Evolutionary conservation across 495 filamentous ascomycete species (phyloP).

Genomic region (Aspergillus egyptiacus): DNA sequence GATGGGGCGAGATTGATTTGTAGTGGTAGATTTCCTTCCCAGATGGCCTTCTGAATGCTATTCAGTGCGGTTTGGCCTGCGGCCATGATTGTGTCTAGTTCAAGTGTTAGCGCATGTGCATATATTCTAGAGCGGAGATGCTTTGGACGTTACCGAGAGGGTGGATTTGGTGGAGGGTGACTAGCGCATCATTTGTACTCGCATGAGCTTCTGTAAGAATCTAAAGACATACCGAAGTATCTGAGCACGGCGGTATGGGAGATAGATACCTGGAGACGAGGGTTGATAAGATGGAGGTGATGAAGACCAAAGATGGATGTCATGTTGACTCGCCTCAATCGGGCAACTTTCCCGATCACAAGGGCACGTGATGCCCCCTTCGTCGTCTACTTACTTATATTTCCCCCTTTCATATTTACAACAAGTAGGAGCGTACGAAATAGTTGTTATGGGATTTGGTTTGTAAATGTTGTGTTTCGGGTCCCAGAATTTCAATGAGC

Average conservation of each 20-base stretch:
- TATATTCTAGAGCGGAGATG: background rate
- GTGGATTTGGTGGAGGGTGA: background rate
- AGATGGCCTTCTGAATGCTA: conserved; percentile 43
- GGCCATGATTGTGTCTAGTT: background rate
- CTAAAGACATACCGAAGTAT: background rate
- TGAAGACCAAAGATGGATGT: background rate
- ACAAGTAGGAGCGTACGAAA: no score
- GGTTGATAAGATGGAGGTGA: background rate
- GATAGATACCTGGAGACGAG: background rate
- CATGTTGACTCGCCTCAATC: conserved; percentile 4
- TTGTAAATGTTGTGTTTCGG: no score
- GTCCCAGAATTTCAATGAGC: no score
- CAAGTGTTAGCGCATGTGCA: background rate
- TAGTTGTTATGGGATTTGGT: no score
- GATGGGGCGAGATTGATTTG: conserved; percentile 47
- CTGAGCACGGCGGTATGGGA: background rate
- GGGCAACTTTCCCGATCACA: conserved; percentile 6
- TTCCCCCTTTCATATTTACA: background rate
- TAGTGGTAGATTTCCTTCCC: conserved; percentile 47
- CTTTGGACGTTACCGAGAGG: background rate
- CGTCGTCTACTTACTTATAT: background rate
- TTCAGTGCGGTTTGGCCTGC: conserved; percentile 20
- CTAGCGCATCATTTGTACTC: background rate
- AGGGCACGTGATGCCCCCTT: background rate
- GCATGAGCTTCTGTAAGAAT: background rate